Conservation (phyloP, 2,329 filamentous ascomycete species). For the Erysiphe pulchra region DNA sequence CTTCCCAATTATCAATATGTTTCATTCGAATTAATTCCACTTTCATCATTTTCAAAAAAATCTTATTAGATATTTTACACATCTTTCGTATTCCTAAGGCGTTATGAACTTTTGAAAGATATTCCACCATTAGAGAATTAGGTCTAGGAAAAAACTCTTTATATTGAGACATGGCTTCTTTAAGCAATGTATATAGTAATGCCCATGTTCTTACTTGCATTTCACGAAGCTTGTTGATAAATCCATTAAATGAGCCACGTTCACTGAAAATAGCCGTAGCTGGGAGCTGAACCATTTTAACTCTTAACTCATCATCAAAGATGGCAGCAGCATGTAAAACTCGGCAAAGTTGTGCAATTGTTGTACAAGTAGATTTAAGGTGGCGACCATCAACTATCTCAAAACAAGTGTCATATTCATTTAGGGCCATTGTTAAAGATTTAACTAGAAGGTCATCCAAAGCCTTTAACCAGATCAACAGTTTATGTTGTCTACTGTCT, state of each 20-base stretch:
- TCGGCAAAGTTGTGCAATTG: constrained; percentile 44
- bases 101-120: constrained; percentile 58
- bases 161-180: constrained; percentile 46
- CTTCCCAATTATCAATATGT: constrained; percentile 58
- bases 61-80: constrained; percentile 65
- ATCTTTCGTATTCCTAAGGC: constrained; percentile 61
- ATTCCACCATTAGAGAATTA: constrained; percentile 51
- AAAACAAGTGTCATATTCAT: constrained; percentile 39
- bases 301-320: constrained; percentile 63
- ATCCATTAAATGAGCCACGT: constrained; percentile 21
- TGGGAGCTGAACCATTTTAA: constrained; percentile 42
- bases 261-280: constrained; percentile 22
- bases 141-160: constrained; percentile 34
- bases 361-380: constrained; percentile 43
- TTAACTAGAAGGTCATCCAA: constrained; percentile 53
- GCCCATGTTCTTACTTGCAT: constrained; percentile 78
- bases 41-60: constrained; percentile 74
- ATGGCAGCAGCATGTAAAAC: constrained; percentile 58
- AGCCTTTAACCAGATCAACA: constrained; percentile 55
- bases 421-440: constrained; percentile 40
- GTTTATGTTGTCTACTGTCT: constrained; percentile 38
- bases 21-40: constrained; percentile 56
- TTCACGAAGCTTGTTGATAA: constrained; percentile 52
- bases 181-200: constrained; percentile 57
- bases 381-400: constrained; percentile 68